Evolutionary conservation across 257 asterid genomes (phyloP).

Genomic region (Galeopsis tetrahit): DNA sequence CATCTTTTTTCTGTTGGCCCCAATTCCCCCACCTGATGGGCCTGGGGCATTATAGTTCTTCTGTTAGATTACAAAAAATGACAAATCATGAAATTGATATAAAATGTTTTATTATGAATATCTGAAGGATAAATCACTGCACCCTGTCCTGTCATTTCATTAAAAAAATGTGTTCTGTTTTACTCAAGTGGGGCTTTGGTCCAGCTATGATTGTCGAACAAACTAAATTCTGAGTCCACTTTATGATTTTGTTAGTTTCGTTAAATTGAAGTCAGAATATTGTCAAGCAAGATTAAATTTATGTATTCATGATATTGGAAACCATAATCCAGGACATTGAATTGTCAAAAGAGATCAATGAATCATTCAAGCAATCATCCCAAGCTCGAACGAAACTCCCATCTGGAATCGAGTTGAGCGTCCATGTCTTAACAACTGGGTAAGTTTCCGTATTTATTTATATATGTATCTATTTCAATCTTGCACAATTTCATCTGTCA

Average conservation of each 20-base stretch:
- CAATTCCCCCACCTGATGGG: too few species aligned
- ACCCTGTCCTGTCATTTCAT: too few species aligned
- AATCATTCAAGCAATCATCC: conserved; percentile 97
- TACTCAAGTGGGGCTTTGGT: too few species aligned
- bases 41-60: too few species aligned
- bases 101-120: not conserved
- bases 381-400: conserved; percentile 99
- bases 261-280: not conserved
- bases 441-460: conserved; percentile 32
- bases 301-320: conserved; percentile 24
- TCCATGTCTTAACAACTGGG: conserved; percentile 98
- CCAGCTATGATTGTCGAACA: not conserved
- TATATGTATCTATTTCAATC: not conserved
- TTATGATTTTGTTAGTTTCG: not conserved
- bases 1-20: too few species aligned
- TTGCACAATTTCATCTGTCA: not conserved
- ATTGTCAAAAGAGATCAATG: conserved; percentile 93
- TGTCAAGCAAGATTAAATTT: not conserved
- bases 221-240: conserved; percentile 6
- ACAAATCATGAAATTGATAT: not conserved
- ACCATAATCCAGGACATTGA: conserved; percentile 75
- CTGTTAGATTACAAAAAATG: not conserved
- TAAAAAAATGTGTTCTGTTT: too few species aligned
- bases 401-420: conserved; percentile 99
- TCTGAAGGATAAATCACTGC: not conserved